Evolutionary conservation across 1,284 basidiomycete genomes (phyloP).

Genomic region (Boletellus deceptivus): DNA sequence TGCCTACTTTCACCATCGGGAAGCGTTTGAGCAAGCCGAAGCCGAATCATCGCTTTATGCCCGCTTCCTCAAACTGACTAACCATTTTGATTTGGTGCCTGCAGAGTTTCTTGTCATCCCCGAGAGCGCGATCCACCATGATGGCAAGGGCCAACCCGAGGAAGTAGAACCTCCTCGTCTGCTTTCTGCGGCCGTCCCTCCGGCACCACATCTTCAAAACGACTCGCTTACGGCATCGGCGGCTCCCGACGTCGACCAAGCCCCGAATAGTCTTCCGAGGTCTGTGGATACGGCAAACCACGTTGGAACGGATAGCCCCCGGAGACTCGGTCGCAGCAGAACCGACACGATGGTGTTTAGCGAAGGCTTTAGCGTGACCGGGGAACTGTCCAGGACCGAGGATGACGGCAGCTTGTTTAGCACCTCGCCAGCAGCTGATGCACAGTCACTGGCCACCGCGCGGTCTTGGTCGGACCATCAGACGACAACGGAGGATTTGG

Average conservation of each 20-base stretch:
- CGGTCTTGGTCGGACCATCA: slow-evolving; percentile 16
- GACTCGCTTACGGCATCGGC: slow-evolving; percentile 19
- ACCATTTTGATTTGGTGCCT: slow-evolving; percentile 80
- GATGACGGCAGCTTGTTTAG: slow-evolving; percentile 16
- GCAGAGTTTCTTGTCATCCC: slow-evolving; percentile 83
- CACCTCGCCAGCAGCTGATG: slow-evolving; percentile 11
- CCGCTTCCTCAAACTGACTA: slow-evolving; percentile 83
- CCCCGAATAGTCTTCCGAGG: slow-evolving; percentile 19
- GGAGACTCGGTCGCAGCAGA: slow-evolving; percentile 55
- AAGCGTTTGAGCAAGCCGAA: slow-evolving; percentile 87
- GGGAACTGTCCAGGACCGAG: slow-evolving; percentile 41
- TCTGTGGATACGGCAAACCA: slow-evolving; percentile 22
- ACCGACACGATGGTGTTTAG: slow-evolving; percentile 79
- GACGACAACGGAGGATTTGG: slow-evolving; percentile 17
- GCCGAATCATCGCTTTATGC: slow-evolving; percentile 90
- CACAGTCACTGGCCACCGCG: slow-evolving; percentile 5
- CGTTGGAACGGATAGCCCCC: slow-evolving; percentile 45
- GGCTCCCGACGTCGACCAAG: not conserved
- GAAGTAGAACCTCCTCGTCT: slow-evolving; percentile 48
- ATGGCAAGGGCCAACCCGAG: slow-evolving; percentile 29
- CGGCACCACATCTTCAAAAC: slow-evolving; percentile 20
- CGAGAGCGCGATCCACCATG: slow-evolving; percentile 32
- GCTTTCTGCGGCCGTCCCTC: slow-evolving; percentile 45
- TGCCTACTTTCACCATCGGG: slow-evolving; percentile 91
- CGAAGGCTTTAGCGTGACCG: slow-evolving; percentile 45